Evolutionary conservation across 371 early-diverging fungal genomes (phyloP).

Genomic region (Rhizopus arrhizus): DNA sequence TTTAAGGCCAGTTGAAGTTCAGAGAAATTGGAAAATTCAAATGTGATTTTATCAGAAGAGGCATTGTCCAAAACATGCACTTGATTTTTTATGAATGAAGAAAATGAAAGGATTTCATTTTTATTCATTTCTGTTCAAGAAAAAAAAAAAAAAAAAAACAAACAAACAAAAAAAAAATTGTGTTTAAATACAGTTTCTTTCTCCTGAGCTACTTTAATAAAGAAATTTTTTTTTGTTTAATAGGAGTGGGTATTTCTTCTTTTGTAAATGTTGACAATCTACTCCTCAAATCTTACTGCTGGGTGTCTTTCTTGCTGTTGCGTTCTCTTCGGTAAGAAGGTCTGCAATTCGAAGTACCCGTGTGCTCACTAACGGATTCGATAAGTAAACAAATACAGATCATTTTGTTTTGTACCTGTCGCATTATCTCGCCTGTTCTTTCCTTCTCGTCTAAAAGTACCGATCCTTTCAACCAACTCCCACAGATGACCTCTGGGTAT

Average conservation of each 20-base stretch:
- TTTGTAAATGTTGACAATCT: no score
- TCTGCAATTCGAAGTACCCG: constrained; percentile 37
- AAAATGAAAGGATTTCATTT: no score
- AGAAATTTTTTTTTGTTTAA: no score
- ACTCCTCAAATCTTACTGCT: not conserved
- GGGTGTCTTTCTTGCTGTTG: not conserved
- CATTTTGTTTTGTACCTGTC: constrained; percentile 53
- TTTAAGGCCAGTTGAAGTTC: not conserved
- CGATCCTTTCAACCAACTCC: constrained; percentile 84
- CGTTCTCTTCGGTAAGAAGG: constrained; percentile 32
- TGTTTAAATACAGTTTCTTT: no score
- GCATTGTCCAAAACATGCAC: not conserved
- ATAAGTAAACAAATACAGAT: not conserved
- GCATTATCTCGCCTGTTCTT: constrained; percentile 88
- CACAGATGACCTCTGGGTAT: constrained; percentile 70
- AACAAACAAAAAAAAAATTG: not conserved
- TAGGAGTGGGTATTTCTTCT: no score
- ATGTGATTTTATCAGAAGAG: not conserved
- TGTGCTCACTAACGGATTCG: constrained; percentile 27
- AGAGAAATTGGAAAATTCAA: not conserved
- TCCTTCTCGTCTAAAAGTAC: constrained; percentile 83
- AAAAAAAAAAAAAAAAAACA: not conserved
- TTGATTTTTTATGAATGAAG: not conserved
- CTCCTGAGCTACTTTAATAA: no score
- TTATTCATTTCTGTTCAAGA: not conserved